Evolutionary conservation across 1,284 basidiomycete genomes (phyloP), one percentile per base, ranked within the genome.

Genomic region (Ganoderma multipileum): DNA sequence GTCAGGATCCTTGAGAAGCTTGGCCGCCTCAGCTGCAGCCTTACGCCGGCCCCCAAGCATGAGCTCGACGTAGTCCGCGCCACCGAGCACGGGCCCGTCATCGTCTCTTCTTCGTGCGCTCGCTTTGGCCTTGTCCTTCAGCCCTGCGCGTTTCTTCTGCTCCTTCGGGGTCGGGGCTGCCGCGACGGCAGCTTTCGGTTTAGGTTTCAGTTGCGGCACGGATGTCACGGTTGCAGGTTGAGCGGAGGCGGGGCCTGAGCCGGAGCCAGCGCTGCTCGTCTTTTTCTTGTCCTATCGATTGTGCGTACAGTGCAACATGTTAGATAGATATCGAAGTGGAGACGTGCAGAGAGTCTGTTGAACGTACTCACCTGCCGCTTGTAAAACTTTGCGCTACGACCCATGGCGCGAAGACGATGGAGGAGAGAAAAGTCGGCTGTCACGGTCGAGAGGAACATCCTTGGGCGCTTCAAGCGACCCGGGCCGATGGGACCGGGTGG

Each of bases 51-150:
- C 84, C n/a, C 92, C 91, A 83, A 89, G 84, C 83, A 92, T 83
- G 70, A 94, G 76, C 7, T 85, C 83, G 57, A 94, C 88, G 75
- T 94, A 94, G 79, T 94, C 92, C 41, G 89, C 92, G 38, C 86
- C 91, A n/a, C 90, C 91, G 52, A 93, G 81, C 2, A 93, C 84
- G 65, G 82, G 85, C 1, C 78, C 83, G 12, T 79, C 78, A 33
- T 72, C 76, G n/a, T 75, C 73, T 52, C 73, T 72, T 20, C 73
- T 69, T n/a, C 67, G 69, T 66, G 79, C 71, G 38, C 28, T 18
- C n/a, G 61, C 61, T 63, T 80, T 83, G 8, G 78, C 73, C 57
- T 64, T 63, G 18, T 33, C 58, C 69, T 84, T 85, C 67, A 89
- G 73, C 2, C 79, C 84, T 0, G 85, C 83, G 50, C 79, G 80